Evolutionary conservation across 1,284 basidiomycete species (phyloP).

Genomic region (Ustilago nuda): DNA sequence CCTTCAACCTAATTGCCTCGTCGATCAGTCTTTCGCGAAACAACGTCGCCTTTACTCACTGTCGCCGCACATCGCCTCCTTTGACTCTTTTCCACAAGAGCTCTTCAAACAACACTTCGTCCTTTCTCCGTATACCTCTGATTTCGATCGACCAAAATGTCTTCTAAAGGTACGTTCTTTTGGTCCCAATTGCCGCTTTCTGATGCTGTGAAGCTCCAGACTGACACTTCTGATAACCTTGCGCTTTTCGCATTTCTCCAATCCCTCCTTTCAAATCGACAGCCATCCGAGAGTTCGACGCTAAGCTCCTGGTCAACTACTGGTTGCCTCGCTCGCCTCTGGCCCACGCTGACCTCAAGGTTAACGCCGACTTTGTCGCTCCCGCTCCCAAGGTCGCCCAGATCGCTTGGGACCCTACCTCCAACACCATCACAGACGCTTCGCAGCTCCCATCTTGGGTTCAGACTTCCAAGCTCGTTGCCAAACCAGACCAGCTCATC

Average conservation of each 20-base stretch:
- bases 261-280: not conserved
- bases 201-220: not conserved
- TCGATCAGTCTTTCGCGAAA: constrained; percentile 22
- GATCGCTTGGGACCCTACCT: constrained; percentile 84
- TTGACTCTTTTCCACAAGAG: constrained; percentile 7
- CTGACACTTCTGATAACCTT: not conserved
- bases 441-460: constrained; percentile 85
- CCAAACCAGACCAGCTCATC: constrained; percentile 88
- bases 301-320: constrained; percentile 69
- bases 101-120: not conserved
- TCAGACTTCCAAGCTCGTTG: constrained; percentile 67
- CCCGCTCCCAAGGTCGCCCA: constrained; percentile 67
- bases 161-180: constrained; percentile 54
- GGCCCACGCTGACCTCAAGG: constrained; percentile 57
- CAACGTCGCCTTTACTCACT: constrained; percentile 41
- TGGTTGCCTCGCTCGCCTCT: constrained; percentile 67
- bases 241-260: not conserved
- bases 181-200: not conserved
- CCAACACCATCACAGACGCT: constrained; percentile 83
- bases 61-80: constrained; percentile 34
- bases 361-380: constrained; percentile 63
- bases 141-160: constrained; percentile 39
- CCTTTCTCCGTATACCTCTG: constrained; percentile 19
- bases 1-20: constrained; percentile 13
- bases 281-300: constrained; percentile 68